phyloP scores from a whole-genome alignment of 768 basidiomycete genomes.

The Hypholoma fasciculare region DNA sequence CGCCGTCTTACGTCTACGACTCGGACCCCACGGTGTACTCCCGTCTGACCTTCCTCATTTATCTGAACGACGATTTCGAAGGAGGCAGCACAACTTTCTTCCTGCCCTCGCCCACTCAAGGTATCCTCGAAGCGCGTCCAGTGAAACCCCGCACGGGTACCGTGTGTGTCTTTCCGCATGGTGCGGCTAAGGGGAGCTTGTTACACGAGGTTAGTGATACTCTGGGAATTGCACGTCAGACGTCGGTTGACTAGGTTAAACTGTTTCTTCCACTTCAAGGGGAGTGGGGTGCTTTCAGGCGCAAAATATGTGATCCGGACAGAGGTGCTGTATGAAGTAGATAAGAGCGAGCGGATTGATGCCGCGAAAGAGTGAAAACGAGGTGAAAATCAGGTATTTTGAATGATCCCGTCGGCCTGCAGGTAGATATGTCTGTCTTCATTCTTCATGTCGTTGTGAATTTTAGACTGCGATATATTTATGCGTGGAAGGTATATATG shows the following conservation, averaged over 20 bases:
- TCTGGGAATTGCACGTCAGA: not conserved
- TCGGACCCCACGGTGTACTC: conserved; percentile 47
- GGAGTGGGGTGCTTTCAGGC: conserved; percentile 34
- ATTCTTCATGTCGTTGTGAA: too few relatives aligned
- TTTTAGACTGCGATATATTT: not conserved
- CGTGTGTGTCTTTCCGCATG: conserved; percentile 50
- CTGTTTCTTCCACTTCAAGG: conserved; percentile 10
- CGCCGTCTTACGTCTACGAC: conserved; percentile 47
- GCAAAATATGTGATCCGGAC: conserved; percentile 41
- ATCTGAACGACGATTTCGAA: conserved; percentile 40
- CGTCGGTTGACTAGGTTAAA: not conserved
- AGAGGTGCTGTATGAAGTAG: conserved; percentile 39
- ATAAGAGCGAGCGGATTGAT: conserved; percentile 33
- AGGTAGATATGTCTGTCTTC: too few relatives aligned
- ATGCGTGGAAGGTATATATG: not conserved
- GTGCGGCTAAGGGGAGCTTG: conserved; percentile 33
- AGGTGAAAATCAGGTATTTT: not conserved
- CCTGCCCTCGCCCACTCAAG: conserved; percentile 41
- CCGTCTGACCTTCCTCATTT: conserved; percentile 49
- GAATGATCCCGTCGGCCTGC: not conserved
- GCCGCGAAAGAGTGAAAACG: conserved; percentile 9
- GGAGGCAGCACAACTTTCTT: conserved; percentile 57
- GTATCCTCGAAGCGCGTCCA: conserved; percentile 46
- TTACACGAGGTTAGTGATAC: conserved; percentile 29
- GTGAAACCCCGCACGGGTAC: conserved; percentile 49